phyloP scores from a whole-genome alignment of 2,329 filamentous ascomycete species.

The Byssoonygena ceratinophila region DNA sequence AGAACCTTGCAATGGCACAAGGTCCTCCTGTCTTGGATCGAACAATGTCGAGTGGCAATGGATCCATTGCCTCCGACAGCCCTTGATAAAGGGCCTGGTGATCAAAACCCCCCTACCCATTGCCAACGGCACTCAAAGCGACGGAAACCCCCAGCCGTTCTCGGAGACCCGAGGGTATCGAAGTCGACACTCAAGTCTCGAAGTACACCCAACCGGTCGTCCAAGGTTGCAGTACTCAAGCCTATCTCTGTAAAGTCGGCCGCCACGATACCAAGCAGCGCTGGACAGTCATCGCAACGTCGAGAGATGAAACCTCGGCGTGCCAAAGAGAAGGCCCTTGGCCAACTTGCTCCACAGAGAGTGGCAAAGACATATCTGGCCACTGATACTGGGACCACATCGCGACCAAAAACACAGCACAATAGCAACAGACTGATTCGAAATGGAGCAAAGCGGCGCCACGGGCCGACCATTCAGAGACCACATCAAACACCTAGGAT shows the following conservation, averaged over 20 bases:
- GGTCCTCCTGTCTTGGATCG: too few species aligned
- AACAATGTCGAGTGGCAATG: too few species aligned
- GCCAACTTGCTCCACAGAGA: not conserved
- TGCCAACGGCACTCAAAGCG: not conserved
- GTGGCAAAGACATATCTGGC: not conserved
- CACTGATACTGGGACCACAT: not conserved
- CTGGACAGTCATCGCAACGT: not conserved
- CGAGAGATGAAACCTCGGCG: not conserved
- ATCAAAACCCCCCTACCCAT: not conserved
- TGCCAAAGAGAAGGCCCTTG: not conserved
- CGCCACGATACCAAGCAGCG: not conserved
- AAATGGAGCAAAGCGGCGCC: not conserved
- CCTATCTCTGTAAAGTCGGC: not conserved
- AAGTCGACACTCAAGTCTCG: not conserved
- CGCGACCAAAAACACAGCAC: not conserved
- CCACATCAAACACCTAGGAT: too few species aligned
- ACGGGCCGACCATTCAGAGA: not conserved
- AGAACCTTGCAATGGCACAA: not conserved
- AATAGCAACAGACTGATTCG: not conserved
- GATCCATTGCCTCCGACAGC: too few species aligned
- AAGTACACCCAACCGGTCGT: not conserved
- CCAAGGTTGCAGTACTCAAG: not conserved
- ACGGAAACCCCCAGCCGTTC: not conserved
- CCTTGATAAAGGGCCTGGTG: not conserved
- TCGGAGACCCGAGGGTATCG: not conserved